These are phyloP conservation scores for Ambrosia trifida DNA, from an alignment of 129 eudicot genomes.

Conservation along the genomic window DNA sequence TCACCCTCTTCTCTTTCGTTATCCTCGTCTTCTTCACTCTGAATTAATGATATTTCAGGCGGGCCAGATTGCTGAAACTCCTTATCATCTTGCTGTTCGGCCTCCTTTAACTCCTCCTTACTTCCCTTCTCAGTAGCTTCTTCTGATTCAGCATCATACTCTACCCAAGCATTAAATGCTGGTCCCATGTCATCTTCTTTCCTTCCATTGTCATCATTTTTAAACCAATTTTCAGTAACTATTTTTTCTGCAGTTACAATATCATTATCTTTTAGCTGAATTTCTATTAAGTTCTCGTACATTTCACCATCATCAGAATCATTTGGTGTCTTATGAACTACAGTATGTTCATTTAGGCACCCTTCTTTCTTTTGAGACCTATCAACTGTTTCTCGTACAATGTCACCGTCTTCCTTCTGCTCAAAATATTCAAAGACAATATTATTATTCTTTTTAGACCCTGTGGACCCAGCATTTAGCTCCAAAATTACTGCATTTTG, in stretches of 20 bases:
- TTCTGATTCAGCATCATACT: conserved; percentile 36
- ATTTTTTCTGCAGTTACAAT: conserved; percentile 29
- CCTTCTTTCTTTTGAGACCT: conserved; percentile 33
- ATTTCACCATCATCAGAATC: conserved; percentile 41
- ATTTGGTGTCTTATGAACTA: conserved; percentile 28
- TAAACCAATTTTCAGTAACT: conserved; percentile 30
- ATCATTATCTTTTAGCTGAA: conserved; percentile 44
- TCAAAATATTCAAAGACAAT: conserved; percentile 27
- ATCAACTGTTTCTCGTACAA: conserved; percentile 29
- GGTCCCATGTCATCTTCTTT: conserved; percentile 33
- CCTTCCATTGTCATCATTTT: conserved; percentile 29
- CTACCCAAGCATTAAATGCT: conserved; percentile 32
- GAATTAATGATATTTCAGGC: conserved; percentile 29
- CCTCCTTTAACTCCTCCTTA: conserved; percentile 35
- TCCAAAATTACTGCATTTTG: conserved; percentile 16
- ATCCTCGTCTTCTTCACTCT: conserved; percentile 29
- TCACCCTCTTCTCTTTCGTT: conserved; percentile 34
- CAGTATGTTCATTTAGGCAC: conserved; percentile 36
- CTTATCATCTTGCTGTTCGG: conserved; percentile 30
- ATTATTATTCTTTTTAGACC: conserved; percentile 9
- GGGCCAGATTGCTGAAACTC: conserved; percentile 42
- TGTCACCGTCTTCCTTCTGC: conserved; percentile 32
- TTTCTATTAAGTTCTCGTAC: conserved; percentile 43
- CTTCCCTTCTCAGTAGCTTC: conserved; percentile 34
- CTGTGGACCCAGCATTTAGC: conserved; percentile 24